A percentile compares a stretch with the other conserved stretches of the same genome.
These are phyloP conservation scores for Pycnococcus provasolii DNA, from an alignment of 139 green algal species.

Conservation along the genomic window DNA sequence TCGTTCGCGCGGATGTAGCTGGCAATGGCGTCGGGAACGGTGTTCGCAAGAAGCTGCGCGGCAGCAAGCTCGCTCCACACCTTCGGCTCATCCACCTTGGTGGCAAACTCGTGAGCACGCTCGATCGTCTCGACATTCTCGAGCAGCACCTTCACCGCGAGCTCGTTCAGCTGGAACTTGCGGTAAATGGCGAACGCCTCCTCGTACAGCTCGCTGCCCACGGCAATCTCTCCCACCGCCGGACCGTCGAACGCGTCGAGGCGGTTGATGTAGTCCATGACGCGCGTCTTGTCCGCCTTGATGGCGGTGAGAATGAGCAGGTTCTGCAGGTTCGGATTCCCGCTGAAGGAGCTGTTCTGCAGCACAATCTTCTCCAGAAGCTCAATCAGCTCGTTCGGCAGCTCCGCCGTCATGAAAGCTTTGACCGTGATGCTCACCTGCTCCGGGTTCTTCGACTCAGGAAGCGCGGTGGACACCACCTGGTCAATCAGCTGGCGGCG, in stretches of 20 bases:
- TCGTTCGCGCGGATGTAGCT: constrained; percentile 80
- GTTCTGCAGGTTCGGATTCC: constrained; percentile 99
- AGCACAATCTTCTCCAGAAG: constrained; percentile 99
- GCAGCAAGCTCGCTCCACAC: constrained; percentile 89
- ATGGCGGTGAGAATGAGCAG: constrained; percentile 89
- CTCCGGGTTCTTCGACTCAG: constrained; percentile 95
- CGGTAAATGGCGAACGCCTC: constrained; percentile 98
- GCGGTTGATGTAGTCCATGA: constrained; percentile 94
- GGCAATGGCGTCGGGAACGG: constrained; percentile 71
- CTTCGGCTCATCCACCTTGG: constrained; percentile 33
- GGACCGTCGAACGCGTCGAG: constrained; percentile 95
- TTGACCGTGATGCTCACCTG: constrained; percentile 93
- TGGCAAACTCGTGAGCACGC: constrained; percentile 71
- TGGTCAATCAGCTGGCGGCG: constrained; percentile 82
- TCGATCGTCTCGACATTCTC: constrained; percentile 76
- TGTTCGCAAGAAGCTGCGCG: constrained; percentile 66
- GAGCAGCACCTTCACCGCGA: constrained; percentile 73
- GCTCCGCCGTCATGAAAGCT: constrained; percentile 92
- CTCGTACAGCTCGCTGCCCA: constrained; percentile 61
- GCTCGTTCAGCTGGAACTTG: constrained; percentile 82
- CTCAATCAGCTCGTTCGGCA: constrained; percentile 96
- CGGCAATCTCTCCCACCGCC: constrained; percentile 47
- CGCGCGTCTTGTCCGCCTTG: constrained; percentile 71
- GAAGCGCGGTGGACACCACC: constrained; percentile 92
- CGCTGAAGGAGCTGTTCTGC: constrained; percentile 89